Conservation (phyloP, 805 yeast genomes). For the Saccharomycopsis sp. region DNA sequence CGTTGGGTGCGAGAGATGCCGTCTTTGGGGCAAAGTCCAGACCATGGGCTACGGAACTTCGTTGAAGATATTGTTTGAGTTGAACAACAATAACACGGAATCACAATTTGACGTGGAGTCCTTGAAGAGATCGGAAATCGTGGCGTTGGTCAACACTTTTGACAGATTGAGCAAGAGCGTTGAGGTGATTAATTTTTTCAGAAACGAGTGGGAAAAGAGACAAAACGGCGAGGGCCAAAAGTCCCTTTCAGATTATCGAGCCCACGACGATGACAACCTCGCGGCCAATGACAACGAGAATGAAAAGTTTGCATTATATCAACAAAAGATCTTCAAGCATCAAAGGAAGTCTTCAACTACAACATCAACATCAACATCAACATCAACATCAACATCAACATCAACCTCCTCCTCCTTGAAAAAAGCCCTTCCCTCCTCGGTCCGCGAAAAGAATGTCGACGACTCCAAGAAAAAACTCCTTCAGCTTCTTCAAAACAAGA, state of each 20-base stretch:
- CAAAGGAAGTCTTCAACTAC: not conserved
- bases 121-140: constrained; percentile 72
- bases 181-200: constrained; percentile 60
- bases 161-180: constrained; percentile 85
- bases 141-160: constrained; percentile 85
- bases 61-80: constrained; percentile 77
- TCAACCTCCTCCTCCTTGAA: no score
- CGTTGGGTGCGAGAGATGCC: constrained; percentile 96
- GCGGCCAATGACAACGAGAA: constrained; percentile 5
- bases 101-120: constrained; percentile 42
- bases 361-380: not conserved
- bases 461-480: constrained; percentile 13
- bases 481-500: constrained; percentile 10
- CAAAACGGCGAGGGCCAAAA: not conserved
- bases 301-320: constrained; percentile 13
- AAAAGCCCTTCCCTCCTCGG: constrained; percentile 10
- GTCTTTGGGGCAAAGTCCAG: constrained; percentile 97
- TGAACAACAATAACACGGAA: constrained; percentile 41
- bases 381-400: no score
- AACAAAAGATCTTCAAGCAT: constrained; percentile 18
- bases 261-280: constrained; percentile 1
- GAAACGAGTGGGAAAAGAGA: constrained; percentile 8
- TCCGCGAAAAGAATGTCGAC: constrained; percentile 12
- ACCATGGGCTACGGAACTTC: constrained; percentile 98
- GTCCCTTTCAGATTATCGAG: no score